phyloP scores from a whole-genome alignment of 148 eudicot genomes.

The Suaeda aralocaspica region DNA sequence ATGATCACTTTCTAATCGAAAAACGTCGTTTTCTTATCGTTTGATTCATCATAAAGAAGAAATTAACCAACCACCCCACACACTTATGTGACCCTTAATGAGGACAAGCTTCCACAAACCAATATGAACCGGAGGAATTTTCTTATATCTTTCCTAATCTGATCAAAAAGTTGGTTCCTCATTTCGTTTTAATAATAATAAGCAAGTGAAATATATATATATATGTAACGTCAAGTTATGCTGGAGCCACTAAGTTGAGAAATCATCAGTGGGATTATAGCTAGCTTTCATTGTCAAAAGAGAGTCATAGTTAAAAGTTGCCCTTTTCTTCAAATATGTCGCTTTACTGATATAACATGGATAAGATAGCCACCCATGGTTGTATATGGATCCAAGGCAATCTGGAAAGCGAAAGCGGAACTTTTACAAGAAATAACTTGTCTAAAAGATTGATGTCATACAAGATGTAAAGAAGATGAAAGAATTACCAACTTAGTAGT shows the following conservation, averaged over 20 bases:
- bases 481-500: too few species aligned
- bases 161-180: conserved; percentile 12
- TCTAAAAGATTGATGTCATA: neutral
- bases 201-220: conserved; percentile 5
- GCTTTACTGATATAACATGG: conserved; percentile 3
- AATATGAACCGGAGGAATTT: conserved; percentile 17
- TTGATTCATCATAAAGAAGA: neutral
- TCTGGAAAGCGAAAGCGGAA: neutral
- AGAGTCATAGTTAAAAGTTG: conserved; percentile 13
- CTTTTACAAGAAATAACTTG: neutral
- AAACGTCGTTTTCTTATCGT: neutral
- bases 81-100: conserved; percentile 8
- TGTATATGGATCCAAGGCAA: conserved; percentile 14
- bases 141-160: neutral
- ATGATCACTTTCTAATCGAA: conserved; percentile 12
- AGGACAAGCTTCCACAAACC: conserved; percentile 10
- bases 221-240: conserved; percentile 33
- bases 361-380: conserved; percentile 19
- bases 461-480: neutral
- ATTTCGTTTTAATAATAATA: neutral
- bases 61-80: conserved; percentile 11
- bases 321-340: conserved; percentile 17
- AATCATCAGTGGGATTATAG: conserved; percentile 20
- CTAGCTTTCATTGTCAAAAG: conserved; percentile 23
- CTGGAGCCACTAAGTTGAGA: conserved; percentile 27